Conservation (phyloP, 306 rosid species). For the Casuarina glauca region DNA sequence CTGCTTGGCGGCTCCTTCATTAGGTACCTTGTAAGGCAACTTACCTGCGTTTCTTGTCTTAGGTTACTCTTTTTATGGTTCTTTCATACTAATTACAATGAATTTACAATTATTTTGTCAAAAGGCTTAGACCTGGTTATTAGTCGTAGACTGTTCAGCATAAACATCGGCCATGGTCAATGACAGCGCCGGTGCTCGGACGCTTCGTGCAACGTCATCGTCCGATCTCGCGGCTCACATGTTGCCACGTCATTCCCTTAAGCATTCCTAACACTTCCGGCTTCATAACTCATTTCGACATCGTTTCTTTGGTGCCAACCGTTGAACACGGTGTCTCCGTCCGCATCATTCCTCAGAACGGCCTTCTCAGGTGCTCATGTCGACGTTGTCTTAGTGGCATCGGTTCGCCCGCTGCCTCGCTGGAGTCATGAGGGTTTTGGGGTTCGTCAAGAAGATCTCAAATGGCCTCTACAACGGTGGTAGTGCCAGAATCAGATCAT, state of each 20-base stretch:
- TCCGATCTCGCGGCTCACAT: neutral
- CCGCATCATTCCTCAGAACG: neutral
- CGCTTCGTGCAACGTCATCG: neutral
- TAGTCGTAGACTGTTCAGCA: no score
- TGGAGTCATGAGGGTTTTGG: constrained; percentile 28
- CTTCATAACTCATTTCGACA: neutral
- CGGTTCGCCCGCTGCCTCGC: constrained; percentile 9
- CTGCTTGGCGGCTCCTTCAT: no score
- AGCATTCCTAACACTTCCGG: no score
- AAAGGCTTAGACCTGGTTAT: no score
- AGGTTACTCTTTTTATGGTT: no score
- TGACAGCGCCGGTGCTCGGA: no score
- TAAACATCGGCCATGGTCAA: no score
- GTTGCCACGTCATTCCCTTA: neutral
- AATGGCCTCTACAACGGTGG: constrained; percentile 12
- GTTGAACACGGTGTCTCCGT: neutral
- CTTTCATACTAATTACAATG: no score
- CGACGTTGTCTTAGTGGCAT: neutral
- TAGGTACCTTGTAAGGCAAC: no score
- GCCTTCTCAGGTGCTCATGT: neutral
- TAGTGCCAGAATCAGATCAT: constrained; percentile 23
- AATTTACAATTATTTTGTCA: no score
- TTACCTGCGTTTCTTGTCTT: no score
- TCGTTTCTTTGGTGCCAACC: neutral
- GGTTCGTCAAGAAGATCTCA: constrained; percentile 27